phyloP scores from a whole-genome alignment of 2,329 filamentous ascomycete species.

The Thermomyces lanuginosus region DNA sequence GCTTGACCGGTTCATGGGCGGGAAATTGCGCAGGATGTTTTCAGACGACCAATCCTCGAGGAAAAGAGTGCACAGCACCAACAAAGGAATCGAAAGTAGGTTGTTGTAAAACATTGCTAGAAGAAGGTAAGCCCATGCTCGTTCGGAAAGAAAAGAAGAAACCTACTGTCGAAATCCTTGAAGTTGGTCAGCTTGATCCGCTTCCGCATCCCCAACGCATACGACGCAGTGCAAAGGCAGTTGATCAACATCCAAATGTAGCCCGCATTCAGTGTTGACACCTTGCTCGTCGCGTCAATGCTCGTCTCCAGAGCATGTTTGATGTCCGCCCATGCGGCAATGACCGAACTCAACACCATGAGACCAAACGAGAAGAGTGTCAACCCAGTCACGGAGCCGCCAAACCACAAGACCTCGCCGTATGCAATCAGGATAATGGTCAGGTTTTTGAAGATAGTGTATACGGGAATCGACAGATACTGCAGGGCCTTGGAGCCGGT shows the following conservation, averaged over 20 bases:
- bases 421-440: slow-evolving; percentile 98
- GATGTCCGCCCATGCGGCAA: slow-evolving; percentile 96
- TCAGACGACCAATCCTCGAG: slow-evolving; percentile 80
- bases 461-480: slow-evolving; percentile 92
- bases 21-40: slow-evolving; percentile 82
- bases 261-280: slow-evolving; percentile 82
- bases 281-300: slow-evolving; percentile 51
- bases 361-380: slow-evolving; percentile 85
- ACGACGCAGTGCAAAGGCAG: slow-evolving; percentile 83
- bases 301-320: slow-evolving; percentile 60
- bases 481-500: slow-evolving; percentile 90
- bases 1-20: slow-evolving; percentile 57
- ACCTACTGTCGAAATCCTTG: slow-evolving; percentile 97
- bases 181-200: slow-evolving; percentile 99
- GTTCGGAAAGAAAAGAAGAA: not conserved
- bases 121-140: slow-evolving; percentile 12
- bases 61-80: slow-evolving; percentile 64
- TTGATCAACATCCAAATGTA: slow-evolving; percentile 98
- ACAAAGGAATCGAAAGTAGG: slow-evolving; percentile 82
- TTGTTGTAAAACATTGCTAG: slow-evolving; percentile 99
- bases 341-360: slow-evolving; percentile 87
- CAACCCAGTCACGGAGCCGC: slow-evolving; percentile 73
- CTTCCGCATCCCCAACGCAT: slow-evolving; percentile 87
- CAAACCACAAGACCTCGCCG: slow-evolving; percentile 96
- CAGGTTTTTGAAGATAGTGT: slow-evolving; percentile 99